phyloP scores from a whole-genome alignment of 805 yeast genomes.

The Komagataella kurtzmanii region DNA sequence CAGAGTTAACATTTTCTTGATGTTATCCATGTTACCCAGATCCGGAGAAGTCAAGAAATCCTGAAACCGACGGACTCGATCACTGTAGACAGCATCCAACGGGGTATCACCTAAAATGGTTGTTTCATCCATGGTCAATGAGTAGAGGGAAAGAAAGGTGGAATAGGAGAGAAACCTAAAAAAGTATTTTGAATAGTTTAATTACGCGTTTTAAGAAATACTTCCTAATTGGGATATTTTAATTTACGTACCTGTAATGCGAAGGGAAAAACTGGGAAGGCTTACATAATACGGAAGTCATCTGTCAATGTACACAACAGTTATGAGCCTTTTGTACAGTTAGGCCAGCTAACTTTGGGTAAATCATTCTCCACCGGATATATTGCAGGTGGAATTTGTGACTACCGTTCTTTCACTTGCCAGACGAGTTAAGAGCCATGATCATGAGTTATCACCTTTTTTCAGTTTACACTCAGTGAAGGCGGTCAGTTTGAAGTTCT shows the following conservation, averaged over 20 bases:
- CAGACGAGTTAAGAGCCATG: no score
- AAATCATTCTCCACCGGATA: no score
- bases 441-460: no score
- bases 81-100: conserved; percentile 38
- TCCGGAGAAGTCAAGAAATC: conserved; percentile 60
- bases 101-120: conserved; percentile 9
- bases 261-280: not conserved
- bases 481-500: no score
- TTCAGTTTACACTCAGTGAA: no score
- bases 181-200: not conserved
- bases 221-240: conserved; percentile 1
- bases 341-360: no score
- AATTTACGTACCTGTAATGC: not conserved
- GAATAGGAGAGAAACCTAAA: not conserved
- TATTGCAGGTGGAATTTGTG: no score
- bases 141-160: not conserved
- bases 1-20: conserved; percentile 59
- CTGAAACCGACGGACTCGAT: conserved; percentile 77
- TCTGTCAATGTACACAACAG: not conserved
- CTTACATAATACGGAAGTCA: not conserved
- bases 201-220: not conserved
- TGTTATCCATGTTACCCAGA: conserved; percentile 35
- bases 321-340: not conserved
- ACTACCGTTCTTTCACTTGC: no score
- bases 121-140: conserved; percentile 11